Percentiles rank a stretch among this genome's conserved stretches.
Conservation (phyloP, 2,329 filamentous ascomycete species). For the Didymella lethalis region DNA sequence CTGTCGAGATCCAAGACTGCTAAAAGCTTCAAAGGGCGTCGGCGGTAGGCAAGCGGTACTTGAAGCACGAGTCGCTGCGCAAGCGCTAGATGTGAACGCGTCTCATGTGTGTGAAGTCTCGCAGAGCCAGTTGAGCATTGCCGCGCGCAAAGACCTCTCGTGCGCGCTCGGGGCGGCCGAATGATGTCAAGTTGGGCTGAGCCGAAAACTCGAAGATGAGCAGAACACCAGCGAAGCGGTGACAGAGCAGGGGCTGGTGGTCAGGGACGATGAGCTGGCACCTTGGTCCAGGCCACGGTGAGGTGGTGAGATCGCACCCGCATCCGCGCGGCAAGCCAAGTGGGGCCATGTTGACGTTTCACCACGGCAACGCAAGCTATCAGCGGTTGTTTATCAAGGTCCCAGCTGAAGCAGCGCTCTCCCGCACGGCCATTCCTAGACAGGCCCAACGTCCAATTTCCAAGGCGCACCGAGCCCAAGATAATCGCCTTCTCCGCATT, state of each 20-base stretch:
- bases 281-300: conserved; percentile 5
- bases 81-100: not conserved
- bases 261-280: conserved; percentile 20
- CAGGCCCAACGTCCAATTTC: conserved; percentile 23
- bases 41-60: not conserved
- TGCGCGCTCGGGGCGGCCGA: not conserved
- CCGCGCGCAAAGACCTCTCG: not conserved
- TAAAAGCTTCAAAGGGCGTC: not conserved
- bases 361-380: conserved; percentile 22
- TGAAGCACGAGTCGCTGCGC: not conserved
- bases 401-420: conserved; percentile 21
- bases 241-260: conserved; percentile 18
- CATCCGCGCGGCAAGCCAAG: conserved; percentile 19
- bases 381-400: conserved; percentile 24
- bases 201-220: conserved; percentile 20
- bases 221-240: conserved; percentile 22
- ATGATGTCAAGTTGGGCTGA: conserved; percentile 17
- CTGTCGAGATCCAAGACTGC: not conserved
- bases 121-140: not conserved
- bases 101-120: not conserved
- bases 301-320: conserved; percentile 12
- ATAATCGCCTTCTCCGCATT: conserved; percentile 37
- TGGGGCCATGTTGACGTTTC: conserved; percentile 10
- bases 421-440: conserved; percentile 25
- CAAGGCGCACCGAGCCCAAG: conserved; percentile 28